Base-by-base conservation (phyloP, 2,329 filamentous ascomycete species). In the Dothistroma pini region DNA sequence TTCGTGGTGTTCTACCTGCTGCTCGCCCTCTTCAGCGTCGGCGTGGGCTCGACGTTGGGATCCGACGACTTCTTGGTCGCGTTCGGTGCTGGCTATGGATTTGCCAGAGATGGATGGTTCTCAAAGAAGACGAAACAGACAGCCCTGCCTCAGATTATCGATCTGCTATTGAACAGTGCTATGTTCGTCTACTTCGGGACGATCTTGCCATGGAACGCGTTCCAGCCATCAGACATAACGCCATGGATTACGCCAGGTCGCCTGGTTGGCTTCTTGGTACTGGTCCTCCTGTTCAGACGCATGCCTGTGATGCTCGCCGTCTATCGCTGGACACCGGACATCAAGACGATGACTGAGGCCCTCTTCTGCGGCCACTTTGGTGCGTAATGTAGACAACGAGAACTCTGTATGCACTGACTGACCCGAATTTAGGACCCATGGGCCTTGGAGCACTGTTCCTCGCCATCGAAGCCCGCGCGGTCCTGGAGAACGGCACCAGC, bases 171-270 rank as follows among this genome's bases (percentile, higher is more conserved):
- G 62, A 85, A 84, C 68, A 80, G 77, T 9, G 77, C 78, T 19
- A 79, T 84, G 75, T 85, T 85, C 63, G 76, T 84, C 54, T 84
- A 83, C 70, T 81, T 84, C 34, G 83, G 83, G 21, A 75, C 82
- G 1, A 80, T 83, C 64, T 80, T 84, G 2, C 83, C 82, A 0
- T 85, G 81, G 78, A 52, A 74, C 0, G 67, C 75, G 1, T 85
- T 83, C 67, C 59, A 69, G 0, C 72, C 75, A 2, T 56, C 57
- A 47, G 52, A 53, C 16, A 70, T 80, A 14, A 81, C 78, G 1
- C 78, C 79, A 0, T 65, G 67, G 16, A 67, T 79, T 12, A 76
- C 75, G 0, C 66, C 75, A 0, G 74, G 75, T 50, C 75, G 77
- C 10, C 74, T 85, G 0, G 22, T 82, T n/a, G 75, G 71, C 0